Percentiles rank a stretch among this genome's conserved stretches.
Evolutionary conservation across 345 rosid species (phyloP).

Genomic region (Corymbia maculata): DNA sequence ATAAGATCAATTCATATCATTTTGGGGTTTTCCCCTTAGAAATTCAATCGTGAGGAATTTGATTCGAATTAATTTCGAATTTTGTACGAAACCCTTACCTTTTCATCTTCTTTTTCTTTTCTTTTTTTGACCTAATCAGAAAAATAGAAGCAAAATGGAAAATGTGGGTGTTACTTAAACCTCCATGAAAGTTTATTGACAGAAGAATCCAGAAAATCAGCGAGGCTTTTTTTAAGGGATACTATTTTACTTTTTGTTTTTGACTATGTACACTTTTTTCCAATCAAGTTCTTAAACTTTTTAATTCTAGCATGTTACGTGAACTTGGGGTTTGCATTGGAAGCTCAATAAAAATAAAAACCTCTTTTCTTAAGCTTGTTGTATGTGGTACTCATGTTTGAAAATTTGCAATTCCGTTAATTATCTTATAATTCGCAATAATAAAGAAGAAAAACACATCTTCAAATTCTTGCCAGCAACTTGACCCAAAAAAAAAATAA

Average conservation of each 20-base stretch:
- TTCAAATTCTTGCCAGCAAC: background rate
- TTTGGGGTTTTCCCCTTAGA: background rate
- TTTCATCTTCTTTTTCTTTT: background rate
- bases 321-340: background rate
- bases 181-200: background rate
- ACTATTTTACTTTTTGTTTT: accelerated
- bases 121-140: background rate
- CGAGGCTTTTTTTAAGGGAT: background rate
- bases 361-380: background rate
- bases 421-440: background rate
- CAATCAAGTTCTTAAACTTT: background rate
- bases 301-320: background rate
- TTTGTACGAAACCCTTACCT: background rate
- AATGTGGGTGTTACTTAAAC: background rate
- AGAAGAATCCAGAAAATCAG: background rate
- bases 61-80: background rate
- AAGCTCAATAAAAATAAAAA: accelerated
- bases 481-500: background rate
- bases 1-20: background rate
- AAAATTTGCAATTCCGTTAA: background rate
- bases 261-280: background rate
- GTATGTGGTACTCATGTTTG: background rate
- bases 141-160: background rate
- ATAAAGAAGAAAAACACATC: background rate
- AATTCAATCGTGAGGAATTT: background rate